phyloP scores from a whole-genome alignment of 192 early-diverging fungal genomes.

The Podila clonocystis region DNA sequence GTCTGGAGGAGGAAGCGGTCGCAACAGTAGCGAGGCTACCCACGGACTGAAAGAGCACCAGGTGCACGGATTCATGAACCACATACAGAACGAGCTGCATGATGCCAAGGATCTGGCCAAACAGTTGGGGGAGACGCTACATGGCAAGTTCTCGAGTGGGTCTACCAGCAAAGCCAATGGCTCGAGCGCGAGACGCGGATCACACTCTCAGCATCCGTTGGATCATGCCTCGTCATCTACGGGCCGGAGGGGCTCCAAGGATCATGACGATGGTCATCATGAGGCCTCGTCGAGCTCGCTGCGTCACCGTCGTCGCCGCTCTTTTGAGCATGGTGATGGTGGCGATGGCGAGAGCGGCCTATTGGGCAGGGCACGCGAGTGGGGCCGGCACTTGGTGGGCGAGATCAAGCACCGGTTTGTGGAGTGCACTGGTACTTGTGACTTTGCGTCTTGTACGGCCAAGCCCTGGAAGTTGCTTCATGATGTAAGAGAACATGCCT shows the following conservation, averaged over 20 bases:
- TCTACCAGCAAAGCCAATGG: background rate
- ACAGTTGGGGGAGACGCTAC: conserved; percentile 10
- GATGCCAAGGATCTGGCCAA: conserved; percentile 16
- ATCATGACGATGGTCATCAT: background rate
- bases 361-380: background rate
- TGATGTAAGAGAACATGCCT: background rate
- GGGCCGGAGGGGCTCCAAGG: too few relatives aligned
- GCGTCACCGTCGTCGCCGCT: background rate
- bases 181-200: background rate
- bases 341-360: background rate
- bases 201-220: background rate
- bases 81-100: conserved; percentile 20
- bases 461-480: conserved; percentile 18
- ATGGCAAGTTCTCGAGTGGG: conserved; percentile 10
- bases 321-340: background rate
- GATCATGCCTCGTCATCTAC: background rate
- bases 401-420: conserved; percentile 13
- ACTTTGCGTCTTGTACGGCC: conserved; percentile 7
- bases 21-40: conserved; percentile 22
- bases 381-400: background rate
- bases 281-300: background rate
- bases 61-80: conserved; percentile 26
- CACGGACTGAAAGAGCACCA: conserved; percentile 15
- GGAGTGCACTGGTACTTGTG: conserved; percentile 11
- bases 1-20: conserved; percentile 5